Percentiles rank a stretch among this genome's conserved stretches.
phyloP scores from a whole-genome alignment of 75 land plant genomes.

The Selaginella moellendorffii region DNA sequence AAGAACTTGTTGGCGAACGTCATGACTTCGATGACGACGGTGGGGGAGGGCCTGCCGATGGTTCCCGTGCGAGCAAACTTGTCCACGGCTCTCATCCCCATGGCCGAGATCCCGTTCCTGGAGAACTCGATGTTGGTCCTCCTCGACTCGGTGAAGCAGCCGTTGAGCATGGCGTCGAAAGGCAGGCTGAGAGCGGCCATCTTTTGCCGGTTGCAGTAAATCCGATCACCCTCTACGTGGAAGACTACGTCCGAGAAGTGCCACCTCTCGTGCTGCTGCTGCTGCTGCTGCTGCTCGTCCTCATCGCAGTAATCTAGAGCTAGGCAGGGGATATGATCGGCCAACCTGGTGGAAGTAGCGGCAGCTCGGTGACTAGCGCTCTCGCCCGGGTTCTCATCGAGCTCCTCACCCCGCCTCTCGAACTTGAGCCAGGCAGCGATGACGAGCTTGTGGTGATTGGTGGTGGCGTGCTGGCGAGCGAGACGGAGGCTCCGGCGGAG shows the following conservation, averaged over 20 bases:
- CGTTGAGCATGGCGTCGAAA: constrained; percentile 3
- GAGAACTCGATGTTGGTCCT: constrained; percentile 1
- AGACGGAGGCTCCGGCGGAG: not conserved
- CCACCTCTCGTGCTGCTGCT: no score
- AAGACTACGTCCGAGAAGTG: not conserved
- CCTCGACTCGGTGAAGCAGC: constrained; percentile 3
- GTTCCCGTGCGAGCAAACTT: not conserved
- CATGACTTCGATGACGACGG: not conserved
- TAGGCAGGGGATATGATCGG: not conserved
- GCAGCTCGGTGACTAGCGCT: no score
- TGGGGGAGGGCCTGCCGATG: not conserved
- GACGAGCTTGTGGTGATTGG: not conserved
- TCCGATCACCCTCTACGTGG: not conserved
- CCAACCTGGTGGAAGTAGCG: not conserved
- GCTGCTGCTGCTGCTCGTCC: no score
- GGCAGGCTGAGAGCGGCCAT: not conserved
- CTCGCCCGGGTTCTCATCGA: not conserved
- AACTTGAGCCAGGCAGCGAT: not conserved
- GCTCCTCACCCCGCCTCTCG: constrained; percentile 4
- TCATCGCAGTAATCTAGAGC: not conserved
- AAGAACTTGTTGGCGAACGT: not conserved
- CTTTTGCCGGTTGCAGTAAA: not conserved
- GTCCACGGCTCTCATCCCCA: not conserved
- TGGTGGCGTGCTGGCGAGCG: not conserved
- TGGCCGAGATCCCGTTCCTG: not conserved